A percentile compares a stretch with the other conserved stretches of the same genome.
These are phyloP conservation scores for Tetrahymena borealis DNA, from an alignment of 73 alveolate genomes.

Conservation along the genomic window DNA sequence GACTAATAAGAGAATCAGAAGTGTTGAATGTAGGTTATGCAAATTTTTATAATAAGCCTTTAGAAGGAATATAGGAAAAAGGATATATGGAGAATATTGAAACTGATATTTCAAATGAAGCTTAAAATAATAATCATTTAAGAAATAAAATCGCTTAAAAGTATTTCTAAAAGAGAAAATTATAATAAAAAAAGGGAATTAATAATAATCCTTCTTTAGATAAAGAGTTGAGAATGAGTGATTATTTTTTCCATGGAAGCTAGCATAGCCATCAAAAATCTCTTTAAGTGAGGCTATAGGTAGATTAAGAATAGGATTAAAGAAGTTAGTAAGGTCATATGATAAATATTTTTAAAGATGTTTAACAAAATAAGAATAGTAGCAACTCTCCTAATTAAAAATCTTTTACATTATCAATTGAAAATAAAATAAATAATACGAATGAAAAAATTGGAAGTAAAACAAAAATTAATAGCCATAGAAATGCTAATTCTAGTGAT, in stretches of 20 bases:
- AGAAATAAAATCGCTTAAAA: background rate
- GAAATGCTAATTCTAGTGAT: too few species aligned
- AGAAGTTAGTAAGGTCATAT: background rate
- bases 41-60: background rate
- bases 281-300: background rate
- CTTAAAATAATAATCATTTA: background rate
- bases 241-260: background rate
- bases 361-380: too few species aligned
- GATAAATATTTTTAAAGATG: background rate
- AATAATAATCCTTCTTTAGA: background rate
- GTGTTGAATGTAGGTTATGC: too few species aligned
- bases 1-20: too few species aligned
- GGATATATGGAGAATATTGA: background rate
- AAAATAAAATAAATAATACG: too few species aligned
- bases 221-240: background rate
- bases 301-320: background rate
- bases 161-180: background rate
- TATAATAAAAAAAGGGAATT: background rate
- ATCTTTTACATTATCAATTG: too few species aligned
- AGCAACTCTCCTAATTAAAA: too few species aligned
- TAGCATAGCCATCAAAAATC: background rate
- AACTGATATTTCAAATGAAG: background rate
- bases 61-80: background rate
- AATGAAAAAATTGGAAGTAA: too few species aligned
- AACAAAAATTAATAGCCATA: too few species aligned